Conservation (phyloP, 495 filamentous ascomycete species). For the Parachaetomium inaequale region DNA sequence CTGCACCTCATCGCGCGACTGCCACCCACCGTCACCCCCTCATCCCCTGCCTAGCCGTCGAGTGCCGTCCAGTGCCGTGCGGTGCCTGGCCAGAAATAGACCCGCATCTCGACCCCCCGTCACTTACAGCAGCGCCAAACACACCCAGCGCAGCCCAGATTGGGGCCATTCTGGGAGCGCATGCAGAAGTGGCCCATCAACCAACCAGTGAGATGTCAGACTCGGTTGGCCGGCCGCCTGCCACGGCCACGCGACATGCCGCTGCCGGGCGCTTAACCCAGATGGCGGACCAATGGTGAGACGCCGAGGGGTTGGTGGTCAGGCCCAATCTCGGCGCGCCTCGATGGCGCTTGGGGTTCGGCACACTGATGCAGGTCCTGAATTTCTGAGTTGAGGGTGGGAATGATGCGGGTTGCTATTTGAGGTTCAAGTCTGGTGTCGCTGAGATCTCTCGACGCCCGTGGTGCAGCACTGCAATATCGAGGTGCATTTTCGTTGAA, state of each 20-base stretch:
- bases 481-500: background rate
- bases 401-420: no score
- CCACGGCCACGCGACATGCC: background rate
- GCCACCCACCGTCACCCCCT: conserved; percentile 1
- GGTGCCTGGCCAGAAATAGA: conserved; percentile 2
- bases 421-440: background rate
- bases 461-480: background rate
- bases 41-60: no score
- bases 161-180: background rate
- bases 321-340: no score
- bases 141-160: no score
- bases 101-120: background rate
- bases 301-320: background rate
- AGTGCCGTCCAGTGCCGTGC: background rate
- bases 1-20: conserved; percentile 10
- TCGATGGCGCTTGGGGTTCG: no score
- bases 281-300: background rate
- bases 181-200: no score
- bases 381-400: no score
- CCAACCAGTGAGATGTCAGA: background rate
- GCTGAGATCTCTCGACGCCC: background rate
- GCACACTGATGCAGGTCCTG: no score
- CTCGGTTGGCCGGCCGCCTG: background rate
- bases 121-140: conserved; percentile 1
- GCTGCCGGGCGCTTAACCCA: background rate